Evolutionary conservation across 208 protist species (phyloP), one percentile per base, ranked within the genome.

Genomic region (Borovskyia barvae): DNA sequence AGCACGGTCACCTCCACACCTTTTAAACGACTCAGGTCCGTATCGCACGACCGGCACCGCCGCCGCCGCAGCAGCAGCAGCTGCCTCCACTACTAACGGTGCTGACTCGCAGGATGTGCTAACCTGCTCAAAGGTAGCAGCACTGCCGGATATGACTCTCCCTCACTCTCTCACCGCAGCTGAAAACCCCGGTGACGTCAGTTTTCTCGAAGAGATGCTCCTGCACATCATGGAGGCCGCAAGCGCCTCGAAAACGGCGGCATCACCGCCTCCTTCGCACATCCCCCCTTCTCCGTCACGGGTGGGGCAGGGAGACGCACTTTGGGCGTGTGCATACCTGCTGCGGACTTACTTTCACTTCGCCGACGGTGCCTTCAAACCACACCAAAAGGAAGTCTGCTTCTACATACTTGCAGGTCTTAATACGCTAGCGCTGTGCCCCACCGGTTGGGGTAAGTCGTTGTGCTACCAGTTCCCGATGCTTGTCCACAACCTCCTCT

Each of bases 391-490:
- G 54, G 85, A 92, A 32, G 86, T 85, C 5, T 78, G 87, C 15
- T 60, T 89, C 12, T 79, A 77, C 5, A 61, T 92, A 12, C 58
- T 97, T 20, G 62, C 72, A 14, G 72, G 82, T 2, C 36, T 48
- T n/a, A 77, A 66, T 54, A 91, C 91, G n/a, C 86, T 98, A 20
- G 82, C 91, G 1, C 68, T 98, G 20, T 88, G 93, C 43, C 94
- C 97, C 5, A 98, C 97, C 1, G 96, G 97, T n/a, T 96, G 84
- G 72, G 97, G 97, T 3, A 99, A 99, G 65, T 97, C 90, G 2
- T 80, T 99, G 26, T 96, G 86, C 66, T 99, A 97, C 66, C 94
- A 98, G 72, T 88, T 98, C 48, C 91, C 97, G 1, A 96, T 97
- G 56, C 79, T 96, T 9, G 77, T 95, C 0, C 77, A 92, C 46